A percentile compares a stretch with the other conserved stretches of the same genome.
These are phyloP conservation scores for Amoebophrya sp. DNA, from an alignment of 169 alveolate genomes.

Conservation along the genomic window DNA sequence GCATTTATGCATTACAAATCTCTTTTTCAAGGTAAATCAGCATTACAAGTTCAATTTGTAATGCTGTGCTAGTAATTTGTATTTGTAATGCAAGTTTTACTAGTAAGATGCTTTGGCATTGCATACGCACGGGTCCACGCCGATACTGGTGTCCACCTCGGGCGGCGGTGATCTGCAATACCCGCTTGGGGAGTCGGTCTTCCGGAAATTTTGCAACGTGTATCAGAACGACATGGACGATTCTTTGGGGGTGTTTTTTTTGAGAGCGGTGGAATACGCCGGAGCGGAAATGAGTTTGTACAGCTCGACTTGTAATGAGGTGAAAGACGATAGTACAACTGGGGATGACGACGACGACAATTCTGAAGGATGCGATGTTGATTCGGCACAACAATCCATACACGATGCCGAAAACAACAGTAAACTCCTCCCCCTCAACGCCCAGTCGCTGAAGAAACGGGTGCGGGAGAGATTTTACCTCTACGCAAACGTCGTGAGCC, in stretches of 20 bases:
- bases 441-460: background rate
- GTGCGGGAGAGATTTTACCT: background rate
- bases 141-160: too few relatives aligned
- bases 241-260: background rate
- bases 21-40: too few relatives aligned
- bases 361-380: background rate
- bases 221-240: constrained; percentile 15
- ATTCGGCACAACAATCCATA: background rate
- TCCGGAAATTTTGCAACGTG: background rate
- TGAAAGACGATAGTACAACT: too few relatives aligned
- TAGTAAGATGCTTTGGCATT: too few relatives aligned
- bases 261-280: background rate
- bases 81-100: too few relatives aligned
- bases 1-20: too few relatives aligned
- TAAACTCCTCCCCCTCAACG: too few relatives aligned
- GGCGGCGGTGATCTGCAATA: too few relatives aligned
- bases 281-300: constrained; percentile 1
- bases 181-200: background rate
- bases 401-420: too few relatives aligned
- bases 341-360: background rate
- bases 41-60: too few relatives aligned
- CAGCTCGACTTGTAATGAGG: background rate
- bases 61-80: too few relatives aligned
- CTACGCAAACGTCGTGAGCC: background rate
- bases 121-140: too few relatives aligned